Evolutionary conservation across 2,329 filamentous ascomycete genomes (phyloP).

Genomic region (Metarhizium sp.): DNA sequence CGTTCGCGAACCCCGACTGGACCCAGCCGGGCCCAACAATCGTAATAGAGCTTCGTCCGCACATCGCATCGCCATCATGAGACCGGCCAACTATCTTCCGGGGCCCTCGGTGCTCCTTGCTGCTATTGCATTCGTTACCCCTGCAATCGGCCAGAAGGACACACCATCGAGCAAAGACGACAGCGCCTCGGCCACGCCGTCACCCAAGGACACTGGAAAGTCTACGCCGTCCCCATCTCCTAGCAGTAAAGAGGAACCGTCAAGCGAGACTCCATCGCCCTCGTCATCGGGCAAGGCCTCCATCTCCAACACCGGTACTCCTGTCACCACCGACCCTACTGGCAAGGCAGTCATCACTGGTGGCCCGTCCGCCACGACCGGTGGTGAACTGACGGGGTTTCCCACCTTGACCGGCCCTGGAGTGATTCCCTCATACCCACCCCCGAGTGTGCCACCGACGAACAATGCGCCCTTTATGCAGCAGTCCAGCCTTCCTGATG

Average conservation of each 20-base stretch:
- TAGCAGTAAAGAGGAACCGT: neutral
- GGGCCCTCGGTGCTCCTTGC: conserved; percentile 17
- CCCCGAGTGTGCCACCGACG: conserved; percentile 72
- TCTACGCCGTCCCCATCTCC: conserved; percentile 1
- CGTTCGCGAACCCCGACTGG: neutral
- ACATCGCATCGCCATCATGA: conserved; percentile 13
- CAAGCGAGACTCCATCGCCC: neutral
- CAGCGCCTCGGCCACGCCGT: conserved; percentile 6
- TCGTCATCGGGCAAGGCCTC: conserved; percentile 6
- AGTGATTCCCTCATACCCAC: conserved; percentile 50
- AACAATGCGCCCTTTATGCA: conserved; percentile 86
- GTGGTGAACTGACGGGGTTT: conserved; percentile 21
- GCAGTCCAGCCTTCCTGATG: conserved; percentile 73
- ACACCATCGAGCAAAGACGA: conserved; percentile 4
- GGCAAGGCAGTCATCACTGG: conserved; percentile 13
- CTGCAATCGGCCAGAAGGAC: conserved; percentile 23
- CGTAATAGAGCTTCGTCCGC: neutral
- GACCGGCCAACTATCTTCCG: conserved; percentile 17
- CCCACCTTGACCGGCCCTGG: conserved; percentile 32
- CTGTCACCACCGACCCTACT: conserved; percentile 3
- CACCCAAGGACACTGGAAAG: conserved; percentile 2
- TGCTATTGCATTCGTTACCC: conserved; percentile 17
- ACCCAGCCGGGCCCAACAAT: neutral
- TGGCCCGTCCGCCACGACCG: conserved; percentile 9
- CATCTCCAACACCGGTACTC: conserved; percentile 11